Base-by-base conservation (phyloP, 306 rosid species). In the Glycyrrhiza uralensis region DNA sequence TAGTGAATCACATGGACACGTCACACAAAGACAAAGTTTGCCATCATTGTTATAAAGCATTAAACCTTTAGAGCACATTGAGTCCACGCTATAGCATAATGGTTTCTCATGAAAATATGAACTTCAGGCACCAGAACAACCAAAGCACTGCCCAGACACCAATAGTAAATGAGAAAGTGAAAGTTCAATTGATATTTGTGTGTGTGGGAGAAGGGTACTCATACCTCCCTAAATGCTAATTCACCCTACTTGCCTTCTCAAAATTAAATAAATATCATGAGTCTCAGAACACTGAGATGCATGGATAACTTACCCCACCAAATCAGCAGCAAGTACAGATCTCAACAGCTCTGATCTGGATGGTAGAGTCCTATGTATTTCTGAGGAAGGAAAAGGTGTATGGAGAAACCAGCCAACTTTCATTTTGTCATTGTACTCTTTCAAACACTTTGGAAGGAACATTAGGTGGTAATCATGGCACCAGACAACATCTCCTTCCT, bases 331-430 rank as follows among this genome's bases (percentile, higher is more conserved):
- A 76, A 94, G 96, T 72, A 94, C 98, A 30, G 98, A 89, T 82
- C 91, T 87, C 84, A 94, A 60, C 10, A 94, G 83, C 77, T 94
- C 96, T 54, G 97, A 74, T 59, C 96, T 87, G 33, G 97, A 94
- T 26, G 98, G 97, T 38, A 93, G 77, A 42, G 94, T 91, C 82
- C 97, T 87, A 80, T 93, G 97, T 62, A 93, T 91, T 82, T 93
- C 98, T 26, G 98, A 93, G 78, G 98, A 94, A 84, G 98, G 98
- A 77, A 94, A 94, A n/a, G 98, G 98, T 18, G 97, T 94, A 70
- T 94, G 97, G 75, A 94, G 97, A 86, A 94, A 94, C 97, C 98
- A 94, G 28, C 98, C 98, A 69, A 91, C 97, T 87, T 94, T 94
- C 96, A 91, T 94, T 58, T 81, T 63, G 69, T 30, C 76, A 79